Conservation (phyloP, 2,329 filamentous ascomycete species). For the Stenocarpella maydis region DNA sequence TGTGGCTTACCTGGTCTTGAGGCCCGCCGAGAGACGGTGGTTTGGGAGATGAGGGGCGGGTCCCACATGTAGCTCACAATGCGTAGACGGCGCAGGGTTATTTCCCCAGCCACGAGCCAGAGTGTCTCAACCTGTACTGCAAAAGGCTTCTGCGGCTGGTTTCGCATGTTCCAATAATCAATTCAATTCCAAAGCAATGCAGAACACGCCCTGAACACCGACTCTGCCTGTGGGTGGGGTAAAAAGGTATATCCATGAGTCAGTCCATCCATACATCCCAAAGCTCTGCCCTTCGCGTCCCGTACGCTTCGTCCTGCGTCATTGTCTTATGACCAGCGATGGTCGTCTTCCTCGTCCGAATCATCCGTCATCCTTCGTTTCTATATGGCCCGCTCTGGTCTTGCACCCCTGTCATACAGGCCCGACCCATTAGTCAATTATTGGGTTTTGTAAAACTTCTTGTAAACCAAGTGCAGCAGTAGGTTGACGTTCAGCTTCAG, state of each 20-base stretch:
- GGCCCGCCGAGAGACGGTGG: slow-evolving; percentile 52
- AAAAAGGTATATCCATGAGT: slow-evolving; percentile 32
- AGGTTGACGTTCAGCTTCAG: slow-evolving; percentile 95
- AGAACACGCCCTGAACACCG: slow-evolving; percentile 32
- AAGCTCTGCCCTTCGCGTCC: not conserved
- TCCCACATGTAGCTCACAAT: not conserved
- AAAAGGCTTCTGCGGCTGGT: not conserved
- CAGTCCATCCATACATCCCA: slow-evolving; percentile 24
- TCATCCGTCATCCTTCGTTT: slow-evolving; percentile 18
- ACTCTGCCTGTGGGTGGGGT: slow-evolving; percentile 26
- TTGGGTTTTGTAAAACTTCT: slow-evolving; percentile 92
- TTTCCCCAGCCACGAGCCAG: not conserved
- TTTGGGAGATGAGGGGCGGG: slow-evolving; percentile 43
- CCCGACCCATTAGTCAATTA: slow-evolving; percentile 44
- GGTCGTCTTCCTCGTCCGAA: slow-evolving; percentile 6
- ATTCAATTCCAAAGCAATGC: slow-evolving; percentile 32
- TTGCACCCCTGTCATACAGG: not conserved
- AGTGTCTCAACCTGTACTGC: not conserved
- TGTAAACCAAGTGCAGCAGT: slow-evolving; percentile 95
- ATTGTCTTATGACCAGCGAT: slow-evolving; percentile 25
- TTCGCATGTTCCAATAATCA: slow-evolving; percentile 10
- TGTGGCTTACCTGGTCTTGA: slow-evolving; percentile 58
- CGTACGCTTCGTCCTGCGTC: slow-evolving; percentile 23
- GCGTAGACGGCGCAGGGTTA: not conserved
- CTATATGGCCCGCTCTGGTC: not conserved